These are phyloP conservation scores for Mortierella sp. DNA, from an alignment of 371 early-diverging fungal genomes.

Conservation along the genomic window DNA sequence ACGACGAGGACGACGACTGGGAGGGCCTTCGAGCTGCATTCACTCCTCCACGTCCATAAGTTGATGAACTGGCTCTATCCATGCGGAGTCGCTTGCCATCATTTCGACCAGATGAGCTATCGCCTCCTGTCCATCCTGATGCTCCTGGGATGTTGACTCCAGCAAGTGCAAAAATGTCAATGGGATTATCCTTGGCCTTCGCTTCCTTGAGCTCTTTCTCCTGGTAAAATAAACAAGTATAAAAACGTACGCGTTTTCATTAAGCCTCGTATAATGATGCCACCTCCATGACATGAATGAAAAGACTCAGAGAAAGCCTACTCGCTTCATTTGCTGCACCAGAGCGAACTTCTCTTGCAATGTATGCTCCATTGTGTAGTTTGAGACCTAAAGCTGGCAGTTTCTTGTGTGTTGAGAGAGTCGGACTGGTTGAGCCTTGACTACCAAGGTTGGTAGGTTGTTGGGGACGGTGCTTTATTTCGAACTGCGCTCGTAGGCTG, in stretches of 20 bases:
- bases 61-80: conserved; percentile 8
- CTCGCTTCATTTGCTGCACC: conserved; percentile 51
- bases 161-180: conserved; percentile 51
- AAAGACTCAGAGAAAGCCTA: background rate
- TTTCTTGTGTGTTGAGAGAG: no score
- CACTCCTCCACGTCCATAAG: background rate
- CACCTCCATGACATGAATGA: background rate
- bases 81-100: conserved; percentile 5
- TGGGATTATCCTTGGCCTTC: conserved; percentile 29
- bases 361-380: conserved; percentile 18
- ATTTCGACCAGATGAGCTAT: background rate
- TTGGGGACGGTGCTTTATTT: no score
- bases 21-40: background rate
- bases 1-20: background rate
- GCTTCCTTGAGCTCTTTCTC: conserved; percentile 51
- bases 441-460: no score
- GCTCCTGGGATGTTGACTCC: conserved; percentile 34
- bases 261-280: no score
- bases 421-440: no score
- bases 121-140: conserved; percentile 2
- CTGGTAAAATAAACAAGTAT: conserved; percentile 3
- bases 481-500: no score
- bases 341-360: conserved; percentile 51
- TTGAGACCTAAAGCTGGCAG: no score
- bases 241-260: no score